Conservation (phyloP, 2,329 filamentous ascomycete species). For the Aspergillus calidoustus region DNA sequence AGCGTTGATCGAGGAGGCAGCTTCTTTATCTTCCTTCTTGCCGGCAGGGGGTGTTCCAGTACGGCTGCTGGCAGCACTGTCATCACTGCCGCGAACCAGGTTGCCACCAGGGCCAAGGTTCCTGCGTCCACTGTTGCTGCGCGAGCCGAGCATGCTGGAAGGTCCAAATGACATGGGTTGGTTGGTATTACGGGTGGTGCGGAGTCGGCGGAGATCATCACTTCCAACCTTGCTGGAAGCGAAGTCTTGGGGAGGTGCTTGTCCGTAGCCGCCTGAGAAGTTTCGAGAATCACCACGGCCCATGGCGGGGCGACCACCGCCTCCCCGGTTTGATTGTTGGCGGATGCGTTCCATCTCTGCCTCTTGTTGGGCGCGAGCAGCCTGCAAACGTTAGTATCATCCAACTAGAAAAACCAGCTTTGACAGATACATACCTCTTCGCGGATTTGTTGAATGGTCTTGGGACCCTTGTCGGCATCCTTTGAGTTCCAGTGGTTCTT, state of each 20-base stretch:
- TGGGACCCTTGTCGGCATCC: conserved; percentile 90
- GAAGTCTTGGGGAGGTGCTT: conserved; percentile 72
- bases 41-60: conserved; percentile 81
- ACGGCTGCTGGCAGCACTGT: conserved; percentile 85
- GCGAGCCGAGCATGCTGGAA: conserved; percentile 82
- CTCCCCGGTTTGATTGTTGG: conserved; percentile 60
- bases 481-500: conserved; percentile 80
- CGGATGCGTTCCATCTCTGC: conserved; percentile 68
- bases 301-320: conserved; percentile 69
- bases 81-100: conserved; percentile 75
- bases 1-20: conserved; percentile 78
- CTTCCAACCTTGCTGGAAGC: conserved; percentile 82
- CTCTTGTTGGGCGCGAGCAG: conserved; percentile 77
- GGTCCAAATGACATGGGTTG: conserved; percentile 74
- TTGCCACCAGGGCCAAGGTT: conserved; percentile 74
- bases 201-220: conserved; percentile 85
- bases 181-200: conserved; percentile 65
- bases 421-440: conserved; percentile 63
- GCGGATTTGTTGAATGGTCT: conserved; percentile 92
- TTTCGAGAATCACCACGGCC: conserved; percentile 87
- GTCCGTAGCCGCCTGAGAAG: conserved; percentile 72
- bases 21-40: conserved; percentile 65
- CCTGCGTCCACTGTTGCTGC: conserved; percentile 83
- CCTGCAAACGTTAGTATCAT: conserved; percentile 42
- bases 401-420: neutral